Evolutionary conservation across 306 rosid species (phyloP).

Genomic region (Cicer arietinum): DNA sequence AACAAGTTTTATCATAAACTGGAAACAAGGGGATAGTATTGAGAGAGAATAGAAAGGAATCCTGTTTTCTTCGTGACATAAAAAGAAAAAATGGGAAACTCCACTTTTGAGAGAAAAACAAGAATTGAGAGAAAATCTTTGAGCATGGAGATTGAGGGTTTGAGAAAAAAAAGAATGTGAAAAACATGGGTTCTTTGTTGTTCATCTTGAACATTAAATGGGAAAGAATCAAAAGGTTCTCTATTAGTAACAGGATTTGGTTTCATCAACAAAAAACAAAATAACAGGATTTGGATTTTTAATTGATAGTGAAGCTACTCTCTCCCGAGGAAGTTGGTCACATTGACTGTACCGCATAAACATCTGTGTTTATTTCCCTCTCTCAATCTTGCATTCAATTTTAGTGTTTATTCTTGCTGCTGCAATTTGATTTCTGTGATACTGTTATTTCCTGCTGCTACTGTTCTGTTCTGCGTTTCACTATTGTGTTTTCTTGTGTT

Average conservation of each 20-base stretch:
- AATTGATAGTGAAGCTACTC: not conserved
- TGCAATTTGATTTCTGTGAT: not conserved
- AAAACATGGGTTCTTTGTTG: not conserved
- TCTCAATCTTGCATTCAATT: not conserved
- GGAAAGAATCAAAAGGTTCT: not conserved
- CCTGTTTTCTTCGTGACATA: not conserved
- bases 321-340: not conserved
- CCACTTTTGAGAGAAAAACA: too few species aligned
- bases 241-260: not conserved
- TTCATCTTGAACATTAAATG: not conserved
- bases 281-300: not conserved
- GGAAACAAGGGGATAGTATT: not conserved
- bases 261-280: too few species aligned
- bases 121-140: not conserved
- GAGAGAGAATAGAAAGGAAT: not conserved
- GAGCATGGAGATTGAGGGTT: not conserved
- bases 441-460: not conserved
- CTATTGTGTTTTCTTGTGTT: not conserved
- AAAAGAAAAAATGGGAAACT: too few species aligned
- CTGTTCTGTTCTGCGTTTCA: not conserved
- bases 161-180: not conserved
- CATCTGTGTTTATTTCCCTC: not conserved
- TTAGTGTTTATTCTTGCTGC: not conserved
- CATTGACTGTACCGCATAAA: not conserved
- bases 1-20: not conserved